A percentile compares a stretch with the other conserved stretches of the same genome.
Conservation (phyloP, 495 filamentous ascomycete species). For the Poronia punctata region DNA sequence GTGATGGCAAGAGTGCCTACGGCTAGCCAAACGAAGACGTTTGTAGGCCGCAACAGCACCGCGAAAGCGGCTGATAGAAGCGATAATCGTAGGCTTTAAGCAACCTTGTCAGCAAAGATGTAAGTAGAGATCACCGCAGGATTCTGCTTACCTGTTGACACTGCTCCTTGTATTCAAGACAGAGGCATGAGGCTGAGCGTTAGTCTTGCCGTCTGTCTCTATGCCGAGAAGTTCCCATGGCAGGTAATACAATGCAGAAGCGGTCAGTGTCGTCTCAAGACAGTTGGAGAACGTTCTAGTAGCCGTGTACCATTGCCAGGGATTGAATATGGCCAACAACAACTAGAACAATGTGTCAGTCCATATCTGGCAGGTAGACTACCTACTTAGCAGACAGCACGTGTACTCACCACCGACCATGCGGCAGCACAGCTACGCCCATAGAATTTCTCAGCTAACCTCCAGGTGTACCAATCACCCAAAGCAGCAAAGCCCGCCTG, state of each 20-base stretch:
- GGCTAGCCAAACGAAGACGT: slow-evolving; percentile 74
- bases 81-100: slow-evolving; percentile 54
- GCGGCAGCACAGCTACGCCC: slow-evolving; percentile 56
- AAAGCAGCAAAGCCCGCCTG: slow-evolving; percentile 74
- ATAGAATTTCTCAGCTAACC: slow-evolving; percentile 66
- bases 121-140: background rate
- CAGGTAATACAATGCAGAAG: slow-evolving; percentile 74
- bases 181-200: slow-evolving; percentile 16
- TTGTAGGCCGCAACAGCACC: slow-evolving; percentile 85
- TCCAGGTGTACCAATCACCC: slow-evolving; percentile 87
- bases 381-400: background rate
- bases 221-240: slow-evolving; percentile 60
- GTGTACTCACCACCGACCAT: slow-evolving; percentile 57
- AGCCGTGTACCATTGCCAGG: slow-evolving; percentile 97
- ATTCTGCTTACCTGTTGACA: slow-evolving; percentile 25
- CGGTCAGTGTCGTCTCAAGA: slow-evolving; percentile 80
- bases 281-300: slow-evolving; percentile 92
- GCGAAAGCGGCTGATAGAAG: slow-evolving; percentile 73
- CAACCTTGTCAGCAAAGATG: slow-evolving; percentile 5
- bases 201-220: slow-evolving; percentile 24
- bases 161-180: slow-evolving; percentile 19
- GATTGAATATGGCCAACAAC: slow-evolving; percentile 67
- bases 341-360: slow-evolving; percentile 35
- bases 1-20: slow-evolving; percentile 40
- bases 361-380: background rate